Base-by-base conservation (phyloP, 257 asterid genomes). In the Paraleonurus japonicus region DNA sequence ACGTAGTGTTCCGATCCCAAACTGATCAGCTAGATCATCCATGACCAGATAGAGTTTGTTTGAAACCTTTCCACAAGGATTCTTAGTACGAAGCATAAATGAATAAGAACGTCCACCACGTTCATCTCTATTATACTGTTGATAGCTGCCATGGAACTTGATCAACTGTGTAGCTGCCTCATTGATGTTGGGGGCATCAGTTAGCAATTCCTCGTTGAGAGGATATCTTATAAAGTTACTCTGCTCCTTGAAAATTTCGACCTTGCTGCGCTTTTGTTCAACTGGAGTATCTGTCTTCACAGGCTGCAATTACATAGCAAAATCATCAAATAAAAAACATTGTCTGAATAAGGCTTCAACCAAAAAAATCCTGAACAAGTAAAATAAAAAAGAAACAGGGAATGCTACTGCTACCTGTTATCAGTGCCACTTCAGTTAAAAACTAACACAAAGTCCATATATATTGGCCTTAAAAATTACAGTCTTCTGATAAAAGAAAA, bases 121-220 rank as follows among this genome's bases (percentile, higher is more conserved):
- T 72, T 91, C 97, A 28, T 94, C 99, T 87, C 99, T 85, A 70
- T 94, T 75, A 69, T 89, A 91, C 79, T 91, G 99, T 73, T 89
- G 96, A 73, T 94, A 94, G 84, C 99, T 94, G 55, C 99, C 99
- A 74, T 94, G 99, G 81, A 94, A 94, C 96, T 94, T 94, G 85
- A 94, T 94, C 78, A 94, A 69, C 71, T 91, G 97, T 61, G 82
- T 88, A 28, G 99, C 96, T 60, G 96, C 85, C 83, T 94, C 99
- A 37, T 89, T 90, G 43, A 94, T 78, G 76, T 88, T 88, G 1
- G 95, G 88, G 50, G 96, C 86, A 30, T 91, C 99, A 17, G 92
- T 85, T 9, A 84, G 67, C 65, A 94, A 71, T 84, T 91, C 99
- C 86, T 94, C 96, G 15, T 94, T 88, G 57, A 94, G 92, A 79